These are phyloP conservation scores for Antrodiella citrinella DNA, from an alignment of 768 basidiomycete species.

Conservation along the genomic window DNA sequence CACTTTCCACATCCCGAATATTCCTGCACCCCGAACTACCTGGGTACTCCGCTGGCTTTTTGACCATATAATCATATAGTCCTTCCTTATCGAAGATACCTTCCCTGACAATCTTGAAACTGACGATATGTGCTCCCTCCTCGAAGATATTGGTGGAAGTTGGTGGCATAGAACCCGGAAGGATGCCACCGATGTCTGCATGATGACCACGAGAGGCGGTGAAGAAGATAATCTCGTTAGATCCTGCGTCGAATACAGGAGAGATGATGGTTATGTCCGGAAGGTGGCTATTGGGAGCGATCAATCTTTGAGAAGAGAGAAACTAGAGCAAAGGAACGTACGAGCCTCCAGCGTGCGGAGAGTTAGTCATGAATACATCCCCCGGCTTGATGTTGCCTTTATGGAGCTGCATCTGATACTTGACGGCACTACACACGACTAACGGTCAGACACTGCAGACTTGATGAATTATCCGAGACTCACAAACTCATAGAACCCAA, in stretches of 20 bases:
- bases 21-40: conserved; percentile 85
- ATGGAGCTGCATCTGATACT: conserved; percentile 80
- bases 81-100: conserved; percentile 76
- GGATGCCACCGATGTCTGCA: conserved; percentile 88
- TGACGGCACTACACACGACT: conserved; percentile 60
- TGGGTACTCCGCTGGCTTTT: conserved; percentile 71
- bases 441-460: too few species aligned
- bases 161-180: conserved; percentile 94
- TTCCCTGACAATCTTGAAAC: conserved; percentile 83
- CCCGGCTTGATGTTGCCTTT: conserved; percentile 71
- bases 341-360: conserved; percentile 84
- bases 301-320: conserved; percentile 6
- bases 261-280: conserved; percentile 93
- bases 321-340: conserved; percentile 30
- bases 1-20: conserved; percentile 84
- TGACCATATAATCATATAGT: conserved; percentile 72
- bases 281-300: conserved; percentile 35
- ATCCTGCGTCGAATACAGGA: conserved; percentile 69
- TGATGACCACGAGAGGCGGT: conserved; percentile 93
- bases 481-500: conserved; percentile 89
- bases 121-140: conserved; percentile 87
- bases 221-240: conserved; percentile 78
- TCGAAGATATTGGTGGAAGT: conserved; percentile 87
- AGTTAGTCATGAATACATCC: conserved; percentile 91
- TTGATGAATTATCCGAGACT: too few species aligned